Percentiles rank a stretch among this genome's conserved stretches.
These are phyloP conservation scores for Plasmopara muralis DNA, from an alignment of 352 stramenopile species.

Conservation along the genomic window DNA sequence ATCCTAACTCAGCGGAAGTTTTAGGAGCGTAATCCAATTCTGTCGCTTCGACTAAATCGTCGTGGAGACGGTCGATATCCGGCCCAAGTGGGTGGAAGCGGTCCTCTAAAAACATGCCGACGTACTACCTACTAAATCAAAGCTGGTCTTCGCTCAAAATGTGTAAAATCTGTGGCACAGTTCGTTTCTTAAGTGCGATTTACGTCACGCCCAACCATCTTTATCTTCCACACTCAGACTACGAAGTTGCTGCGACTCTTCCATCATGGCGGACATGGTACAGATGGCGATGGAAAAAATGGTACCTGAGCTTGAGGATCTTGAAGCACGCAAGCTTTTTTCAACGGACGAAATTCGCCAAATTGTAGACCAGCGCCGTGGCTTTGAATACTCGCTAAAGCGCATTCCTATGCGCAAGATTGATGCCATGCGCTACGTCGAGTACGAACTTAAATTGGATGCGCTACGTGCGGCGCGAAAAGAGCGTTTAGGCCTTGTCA, in stretches of 20 bases:
- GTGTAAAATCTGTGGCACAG: slow-evolving; percentile 1
- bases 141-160: not conserved
- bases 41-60: slow-evolving; percentile 45
- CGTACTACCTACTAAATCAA: not conserved
- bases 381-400: slow-evolving; percentile 91
- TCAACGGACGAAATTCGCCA: slow-evolving; percentile 82
- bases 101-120: slow-evolving; percentile 68
- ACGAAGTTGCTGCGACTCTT: not conserved
- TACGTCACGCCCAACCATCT: slow-evolving; percentile 24
- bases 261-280: slow-evolving; percentile 88
- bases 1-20: slow-evolving; percentile 65
- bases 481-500: slow-evolving; percentile 54
- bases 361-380: slow-evolving; percentile 83
- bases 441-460: slow-evolving; percentile 91
- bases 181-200: slow-evolving; percentile 19
- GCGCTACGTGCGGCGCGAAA: slow-evolving; percentile 82
- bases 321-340: slow-evolving; percentile 85
- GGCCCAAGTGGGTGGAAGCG: slow-evolving; percentile 74
- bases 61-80: slow-evolving; percentile 60
- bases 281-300: slow-evolving; percentile 92
- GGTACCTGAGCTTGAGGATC: slow-evolving; percentile 91
- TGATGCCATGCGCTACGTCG: slow-evolving; percentile 90
- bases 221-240: not conserved
- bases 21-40: slow-evolving; percentile 55
- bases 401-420: slow-evolving; percentile 85